Base-by-base conservation (phyloP, 495 filamentous ascomycete genomes). In the Annulohypoxylon stygium region DNA sequence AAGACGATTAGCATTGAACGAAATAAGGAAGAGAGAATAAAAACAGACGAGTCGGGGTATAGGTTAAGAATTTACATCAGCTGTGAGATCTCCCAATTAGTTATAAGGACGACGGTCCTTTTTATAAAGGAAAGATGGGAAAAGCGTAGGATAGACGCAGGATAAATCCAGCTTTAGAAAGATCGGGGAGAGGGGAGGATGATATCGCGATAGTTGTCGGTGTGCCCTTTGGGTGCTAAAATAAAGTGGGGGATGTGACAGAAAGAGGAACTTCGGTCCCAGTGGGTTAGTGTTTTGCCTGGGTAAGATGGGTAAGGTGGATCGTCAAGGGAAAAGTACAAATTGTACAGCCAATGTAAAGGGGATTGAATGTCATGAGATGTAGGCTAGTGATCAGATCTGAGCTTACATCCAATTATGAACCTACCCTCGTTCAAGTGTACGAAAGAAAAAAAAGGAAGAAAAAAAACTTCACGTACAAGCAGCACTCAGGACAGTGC, bases 171-270 rank as follows among this genome's bases (percentile, higher is more conserved):
- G 57, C 39, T 51, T 61, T 36, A 61, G 36, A 33, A 60, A 60
- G 34, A 60, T 43, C 18, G 36, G 57, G 36, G 10, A 41, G 14
- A 43, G 67, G 60, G 11, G 64, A 60, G 68, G 60, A 63, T 71
- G 72, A 67, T 72, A 72, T 75, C 73, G 73, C 69, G 68, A 75
- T 75, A 16, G 68, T 75, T 72, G 65, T 75, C 73, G 73, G 73
- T 75, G 73, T 71, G 73, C 63, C 47, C 64, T 71, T 71, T 71
- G 68, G 69, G 68, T 69, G n/a, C 60, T 16, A 37, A 53, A 51
- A 36, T 26, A 75, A 70, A 62, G 67, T 67, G 72, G 72, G 53
- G 63, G 67, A 23, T 57, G 43, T 11, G 43, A 70, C 67, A 55
- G 16, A 55, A 65, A 70, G 62, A 70, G 67, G 67, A 70, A 74